phyloP scores from a whole-genome alignment of 192 early-diverging fungal species.

The Chytriomyces confervae region DNA sequence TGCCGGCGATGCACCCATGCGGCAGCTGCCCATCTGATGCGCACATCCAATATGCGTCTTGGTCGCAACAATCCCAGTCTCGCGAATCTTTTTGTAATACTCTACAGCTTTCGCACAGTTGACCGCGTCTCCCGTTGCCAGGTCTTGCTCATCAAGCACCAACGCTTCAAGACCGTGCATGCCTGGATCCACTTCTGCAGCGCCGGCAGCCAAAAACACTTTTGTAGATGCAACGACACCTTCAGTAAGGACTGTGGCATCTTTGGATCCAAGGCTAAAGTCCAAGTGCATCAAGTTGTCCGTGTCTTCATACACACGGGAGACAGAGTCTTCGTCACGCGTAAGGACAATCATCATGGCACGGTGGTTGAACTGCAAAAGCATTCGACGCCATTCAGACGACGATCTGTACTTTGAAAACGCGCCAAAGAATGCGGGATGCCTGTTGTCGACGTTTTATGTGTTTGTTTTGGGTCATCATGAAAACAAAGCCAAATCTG shows the following conservation, averaged over 20 bases:
- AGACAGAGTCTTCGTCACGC: constrained; percentile 66
- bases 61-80: not conserved
- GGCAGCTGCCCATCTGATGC: constrained; percentile 69
- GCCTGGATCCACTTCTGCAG: constrained; percentile 57
- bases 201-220: constrained; percentile 69
- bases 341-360: constrained; percentile 58
- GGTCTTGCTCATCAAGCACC: constrained; percentile 10
- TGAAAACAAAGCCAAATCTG: too few relatives aligned
- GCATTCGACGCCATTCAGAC: not conserved
- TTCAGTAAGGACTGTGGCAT: constrained; percentile 49
- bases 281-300: constrained; percentile 52
- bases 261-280: constrained; percentile 61
- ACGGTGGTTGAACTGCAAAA: constrained; percentile 55
- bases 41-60: constrained; percentile 19
- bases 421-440: constrained; percentile 10
- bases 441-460: constrained; percentile 22
- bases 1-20: constrained; percentile 65
- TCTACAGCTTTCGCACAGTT: not conserved
- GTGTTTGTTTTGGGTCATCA: too few relatives aligned
- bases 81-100: constrained; percentile 8
- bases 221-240: constrained; percentile 52
- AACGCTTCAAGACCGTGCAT: constrained; percentile 45
- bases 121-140: not conserved
- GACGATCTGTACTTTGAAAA: not conserved
- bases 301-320: constrained; percentile 49